phyloP scores from a whole-genome alignment of 106 monocot genomes.

The Dendrobium chrysotoxum region DNA sequence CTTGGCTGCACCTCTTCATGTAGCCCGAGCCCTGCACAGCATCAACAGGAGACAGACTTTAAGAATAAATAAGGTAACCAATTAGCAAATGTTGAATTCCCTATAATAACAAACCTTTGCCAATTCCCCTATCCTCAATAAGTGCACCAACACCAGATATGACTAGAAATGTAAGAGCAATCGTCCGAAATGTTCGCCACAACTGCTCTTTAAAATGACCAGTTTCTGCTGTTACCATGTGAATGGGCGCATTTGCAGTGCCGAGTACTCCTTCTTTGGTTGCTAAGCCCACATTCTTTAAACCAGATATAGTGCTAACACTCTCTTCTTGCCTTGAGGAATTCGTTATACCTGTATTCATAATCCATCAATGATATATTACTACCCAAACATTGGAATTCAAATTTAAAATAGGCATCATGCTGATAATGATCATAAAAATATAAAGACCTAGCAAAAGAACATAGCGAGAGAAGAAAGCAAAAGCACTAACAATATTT shows the following conservation, averaged over 20 bases:
- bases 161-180: constrained; percentile 83
- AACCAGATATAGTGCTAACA: constrained; percentile 31
- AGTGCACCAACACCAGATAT: constrained; percentile 98
- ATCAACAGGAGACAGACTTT: too few species aligned
- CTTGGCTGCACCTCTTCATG: constrained; percentile 97
- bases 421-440: not conserved
- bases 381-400: not conserved
- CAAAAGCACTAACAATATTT: too few species aligned
- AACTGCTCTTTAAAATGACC: constrained; percentile 88
- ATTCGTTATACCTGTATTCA: constrained; percentile 40
- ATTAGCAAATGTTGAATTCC: not conserved
- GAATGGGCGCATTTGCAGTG: constrained; percentile 80
- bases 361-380: not conserved
- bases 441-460: not conserved
- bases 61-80: not conserved
- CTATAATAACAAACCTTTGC: constrained; percentile 58
- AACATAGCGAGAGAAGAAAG: too few species aligned
- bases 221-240: constrained; percentile 94
- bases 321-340: constrained; percentile 54
- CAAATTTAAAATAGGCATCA: not conserved
- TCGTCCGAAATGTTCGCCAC: constrained; percentile 82
- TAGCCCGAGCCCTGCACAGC: constrained; percentile 67
- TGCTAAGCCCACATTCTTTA: constrained; percentile 50
- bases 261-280: constrained; percentile 82
- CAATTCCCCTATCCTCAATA: constrained; percentile 96